phyloP scores from a whole-genome alignment of 2,329 filamentous ascomycete genomes.

The Escovopsis sp. region DNA sequence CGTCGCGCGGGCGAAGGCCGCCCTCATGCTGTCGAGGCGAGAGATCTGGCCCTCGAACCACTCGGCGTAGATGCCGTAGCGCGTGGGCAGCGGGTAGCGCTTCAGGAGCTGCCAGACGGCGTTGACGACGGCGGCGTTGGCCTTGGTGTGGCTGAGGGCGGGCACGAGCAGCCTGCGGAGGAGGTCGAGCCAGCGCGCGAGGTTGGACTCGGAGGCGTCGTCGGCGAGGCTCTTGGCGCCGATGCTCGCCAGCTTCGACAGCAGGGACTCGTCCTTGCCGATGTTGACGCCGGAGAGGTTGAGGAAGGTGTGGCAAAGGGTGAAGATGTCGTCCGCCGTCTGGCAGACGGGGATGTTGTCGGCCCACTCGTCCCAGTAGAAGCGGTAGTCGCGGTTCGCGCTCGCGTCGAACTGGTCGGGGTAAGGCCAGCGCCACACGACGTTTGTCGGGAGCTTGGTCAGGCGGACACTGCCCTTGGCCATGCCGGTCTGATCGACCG shows the following conservation, averaged over 20 bases:
- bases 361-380: constrained; percentile 95
- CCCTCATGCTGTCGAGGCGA: constrained; percentile 58
- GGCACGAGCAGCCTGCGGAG: constrained; percentile 76
- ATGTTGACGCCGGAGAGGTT: constrained; percentile 81
- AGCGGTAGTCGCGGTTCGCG: constrained; percentile 68
- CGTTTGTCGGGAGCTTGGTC: constrained; percentile 42
- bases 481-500: constrained; percentile 48
- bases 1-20: constrained; percentile 61
- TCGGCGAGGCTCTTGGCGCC: constrained; percentile 58
- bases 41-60: constrained; percentile 77
- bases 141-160: constrained; percentile 68
- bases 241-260: constrained; percentile 75
- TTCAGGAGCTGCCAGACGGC: constrained; percentile 75
- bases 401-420: constrained; percentile 63
- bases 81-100: constrained; percentile 56
- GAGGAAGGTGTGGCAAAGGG: constrained; percentile 67
- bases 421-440: constrained; percentile 67
- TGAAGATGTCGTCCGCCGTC: constrained; percentile 77
- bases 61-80: constrained; percentile 84
- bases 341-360: constrained; percentile 90
- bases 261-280: constrained; percentile 61
- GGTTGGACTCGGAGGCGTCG: constrained; percentile 56
- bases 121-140: constrained; percentile 71
- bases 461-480: constrained; percentile 55
- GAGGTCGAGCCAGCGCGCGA: constrained; percentile 68